phyloP scores from a whole-genome alignment of 2,329 filamentous ascomycete genomes.

The Diaporthe vaccinii region DNA sequence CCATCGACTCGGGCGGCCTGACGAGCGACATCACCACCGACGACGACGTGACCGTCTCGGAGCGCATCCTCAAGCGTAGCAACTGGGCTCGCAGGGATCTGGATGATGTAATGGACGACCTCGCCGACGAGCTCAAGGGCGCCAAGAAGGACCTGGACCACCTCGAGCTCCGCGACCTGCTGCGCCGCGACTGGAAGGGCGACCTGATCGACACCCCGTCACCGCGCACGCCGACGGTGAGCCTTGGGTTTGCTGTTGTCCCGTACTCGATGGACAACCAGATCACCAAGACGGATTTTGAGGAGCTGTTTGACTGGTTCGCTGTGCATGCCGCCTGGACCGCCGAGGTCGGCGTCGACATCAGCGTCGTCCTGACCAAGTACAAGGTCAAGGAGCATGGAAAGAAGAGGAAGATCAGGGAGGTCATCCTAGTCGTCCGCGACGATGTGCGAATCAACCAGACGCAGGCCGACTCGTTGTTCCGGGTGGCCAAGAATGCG shows the following conservation, averaged over 20 bases:
- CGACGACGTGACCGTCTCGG: slow-evolving; percentile 53
- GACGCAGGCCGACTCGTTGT: slow-evolving; percentile 57
- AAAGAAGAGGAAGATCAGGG: slow-evolving; percentile 60
- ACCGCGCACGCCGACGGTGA: slow-evolving; percentile 59
- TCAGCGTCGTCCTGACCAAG: slow-evolving; percentile 60
- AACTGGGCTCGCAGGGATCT: slow-evolving; percentile 56
- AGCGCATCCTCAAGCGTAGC: slow-evolving; percentile 56
- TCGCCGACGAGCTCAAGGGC: slow-evolving; percentile 54
- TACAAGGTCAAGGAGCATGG: slow-evolving; percentile 56
- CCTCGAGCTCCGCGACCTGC: slow-evolving; percentile 57
- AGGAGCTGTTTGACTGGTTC: slow-evolving; percentile 63
- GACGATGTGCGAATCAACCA: slow-evolving; percentile 60
- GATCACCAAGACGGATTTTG: slow-evolving; percentile 59
- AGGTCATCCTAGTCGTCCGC: slow-evolving; percentile 59
- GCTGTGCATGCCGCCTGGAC: slow-evolving; percentile 63
- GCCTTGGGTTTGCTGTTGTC: slow-evolving; percentile 60
- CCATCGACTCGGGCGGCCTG: slow-evolving; percentile 60
- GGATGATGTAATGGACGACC: slow-evolving; percentile 56
- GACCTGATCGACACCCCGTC: slow-evolving; percentile 60
- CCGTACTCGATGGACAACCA: slow-evolving; percentile 61
- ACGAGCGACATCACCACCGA: slow-evolving; percentile 51
- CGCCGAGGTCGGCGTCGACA: slow-evolving; percentile 58
- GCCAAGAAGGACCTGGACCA: slow-evolving; percentile 59
- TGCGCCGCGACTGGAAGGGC: slow-evolving; percentile 62
- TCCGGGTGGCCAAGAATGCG: slow-evolving; percentile 55